Conservation (phyloP, 257 asterid genomes). For the Primulina eburnea region DNA sequence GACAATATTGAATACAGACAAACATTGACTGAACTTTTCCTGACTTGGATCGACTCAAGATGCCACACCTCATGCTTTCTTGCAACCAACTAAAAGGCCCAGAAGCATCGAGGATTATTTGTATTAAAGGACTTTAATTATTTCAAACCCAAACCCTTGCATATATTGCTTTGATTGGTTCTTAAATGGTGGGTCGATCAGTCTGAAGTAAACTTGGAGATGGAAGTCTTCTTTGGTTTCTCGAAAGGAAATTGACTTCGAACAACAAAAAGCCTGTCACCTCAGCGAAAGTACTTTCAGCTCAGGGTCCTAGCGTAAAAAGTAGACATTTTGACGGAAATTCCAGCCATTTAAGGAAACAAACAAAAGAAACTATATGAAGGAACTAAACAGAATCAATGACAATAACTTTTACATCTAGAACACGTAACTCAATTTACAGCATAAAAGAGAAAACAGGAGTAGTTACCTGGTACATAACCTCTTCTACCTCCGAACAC, state of each 20-base stretch:
- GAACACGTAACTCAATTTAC: background rate
- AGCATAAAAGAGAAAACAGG: background rate
- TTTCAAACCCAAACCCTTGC: background rate
- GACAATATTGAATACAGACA: background rate
- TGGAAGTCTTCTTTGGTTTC: too few species aligned
- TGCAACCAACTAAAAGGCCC: background rate
- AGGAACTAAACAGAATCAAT: background rate
- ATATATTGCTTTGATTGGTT: too few species aligned
- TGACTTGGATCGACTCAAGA: background rate
- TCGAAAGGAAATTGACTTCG: too few species aligned
- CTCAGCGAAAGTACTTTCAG: too few species aligned
- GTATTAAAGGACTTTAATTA: background rate
- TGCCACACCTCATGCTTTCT: background rate
- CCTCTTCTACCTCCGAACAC: conserved; percentile 84
- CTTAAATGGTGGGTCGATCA: too few species aligned
- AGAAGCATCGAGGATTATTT: background rate
- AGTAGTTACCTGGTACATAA: conserved; percentile 58
- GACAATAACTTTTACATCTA: background rate
- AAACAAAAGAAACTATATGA: background rate
- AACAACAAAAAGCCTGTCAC: too few species aligned
- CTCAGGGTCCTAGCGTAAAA: too few species aligned
- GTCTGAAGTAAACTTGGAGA: too few species aligned
- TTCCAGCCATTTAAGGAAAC: background rate
- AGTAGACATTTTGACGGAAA: too few species aligned
- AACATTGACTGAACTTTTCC: background rate